Evolutionary conservation across 73 alveolate genomes (phyloP).

Genomic region (Paraurostyla sp.): DNA sequence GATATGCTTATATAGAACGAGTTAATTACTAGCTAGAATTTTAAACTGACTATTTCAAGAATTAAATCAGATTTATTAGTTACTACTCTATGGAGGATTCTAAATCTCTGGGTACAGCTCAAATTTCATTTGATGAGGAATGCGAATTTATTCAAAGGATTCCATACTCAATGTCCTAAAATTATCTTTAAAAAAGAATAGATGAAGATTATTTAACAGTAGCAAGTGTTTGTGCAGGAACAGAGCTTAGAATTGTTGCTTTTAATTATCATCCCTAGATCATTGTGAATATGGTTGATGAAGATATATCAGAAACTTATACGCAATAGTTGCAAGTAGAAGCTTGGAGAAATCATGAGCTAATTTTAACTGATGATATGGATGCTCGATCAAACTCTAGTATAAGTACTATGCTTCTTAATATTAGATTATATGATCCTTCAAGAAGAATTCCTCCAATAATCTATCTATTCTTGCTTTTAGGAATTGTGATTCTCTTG

Average conservation of each 20-base stretch:
- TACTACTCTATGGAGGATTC: slow-evolving; percentile 20
- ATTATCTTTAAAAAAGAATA: neutral
- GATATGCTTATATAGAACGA: slow-evolving; percentile 6
- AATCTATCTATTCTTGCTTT: no score
- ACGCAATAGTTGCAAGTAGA: no score
- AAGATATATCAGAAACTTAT: no score
- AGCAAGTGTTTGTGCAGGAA: neutral
- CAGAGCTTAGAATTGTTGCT: neutral
- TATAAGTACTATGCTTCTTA: no score
- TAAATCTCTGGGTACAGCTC: neutral
- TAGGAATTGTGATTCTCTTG: no score
- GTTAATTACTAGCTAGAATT: neutral
- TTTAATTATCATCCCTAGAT: slow-evolving; percentile 2
- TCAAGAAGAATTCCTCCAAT: no score
- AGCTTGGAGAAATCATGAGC: no score
- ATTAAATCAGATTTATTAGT: slow-evolving; percentile 3
- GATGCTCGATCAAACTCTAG: no score
- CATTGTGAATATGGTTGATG: neutral
- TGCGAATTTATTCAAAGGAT: neutral
- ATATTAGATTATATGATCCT: no score
- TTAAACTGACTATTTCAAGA: neutral
- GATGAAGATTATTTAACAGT: neutral
- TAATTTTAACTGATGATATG: no score
- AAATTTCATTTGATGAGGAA: neutral
- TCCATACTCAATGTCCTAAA: neutral